Evolutionary conservation across 2,329 filamentous ascomycete genomes (phyloP), one percentile per base, ranked within the genome.

Genomic region (Fusarium verrucosum): DNA sequence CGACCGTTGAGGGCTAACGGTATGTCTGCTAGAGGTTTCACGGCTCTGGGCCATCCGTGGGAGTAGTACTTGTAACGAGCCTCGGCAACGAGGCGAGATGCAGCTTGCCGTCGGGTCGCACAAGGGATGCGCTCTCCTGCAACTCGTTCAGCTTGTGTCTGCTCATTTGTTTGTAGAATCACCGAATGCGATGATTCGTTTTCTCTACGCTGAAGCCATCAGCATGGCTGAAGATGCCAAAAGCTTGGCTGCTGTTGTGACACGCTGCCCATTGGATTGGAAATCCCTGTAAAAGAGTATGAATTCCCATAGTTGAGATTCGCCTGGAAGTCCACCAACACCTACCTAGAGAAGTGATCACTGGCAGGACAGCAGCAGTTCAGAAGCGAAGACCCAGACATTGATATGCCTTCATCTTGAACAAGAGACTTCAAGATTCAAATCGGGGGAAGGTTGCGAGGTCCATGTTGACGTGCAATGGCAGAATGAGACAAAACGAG

Each of bases 31-130:
- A 33, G 50, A 49, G 36, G 47, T 58, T 50, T 25, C 60, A 62
- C 56, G 7, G 6, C 20, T 14, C 17, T 49, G 23, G 38, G 37
- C 41, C 25, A 37, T 26, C 46, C 30, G 50, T 52, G 45, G 42
- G 20, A 23, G 54, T 60, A 54, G 30, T 51, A 56, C 32, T 28
- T 70, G 67, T 67, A 62, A 23, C 50, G 36, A 65, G 60, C 69
- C 66, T 69, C 55, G 40, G 51, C 44, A 59, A 44, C 53, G 58
- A 64, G 61, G 56, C 54, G 53, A 70, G 54, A 68, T 67, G 54
- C 32, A 62, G 55, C 54, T 52, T 60, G 42, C 54, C 62, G 44
- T 58, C 38, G 40, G 46, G 41, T 42, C 26, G 50, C 37, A 50
- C 43, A 11, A 46, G 42, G 23, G 19, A 43, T 42, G 25, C 32